Percentiles rank a stretch among this genome's conserved stretches.
phyloP scores from a whole-genome alignment of 169 alveolate genomes.

The Plasmodium adleri region DNA sequence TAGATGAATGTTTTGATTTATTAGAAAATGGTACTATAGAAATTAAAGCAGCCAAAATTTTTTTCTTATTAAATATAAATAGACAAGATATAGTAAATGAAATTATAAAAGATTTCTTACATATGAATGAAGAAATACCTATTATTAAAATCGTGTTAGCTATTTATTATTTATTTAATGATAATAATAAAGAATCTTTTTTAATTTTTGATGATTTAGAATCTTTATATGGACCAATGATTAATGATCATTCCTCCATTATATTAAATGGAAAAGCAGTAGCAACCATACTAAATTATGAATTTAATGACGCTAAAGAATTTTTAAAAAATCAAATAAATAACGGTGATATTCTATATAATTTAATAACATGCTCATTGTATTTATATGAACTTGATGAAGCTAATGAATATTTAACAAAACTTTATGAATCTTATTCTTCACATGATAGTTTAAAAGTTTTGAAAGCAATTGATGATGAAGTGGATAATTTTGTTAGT shows the following conservation, averaged over 20 bases:
- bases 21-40: slow-evolving; percentile 46
- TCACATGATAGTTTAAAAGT: slow-evolving; percentile 52
- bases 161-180: slow-evolving; percentile 47
- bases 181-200: slow-evolving; percentile 68
- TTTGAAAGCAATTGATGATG: slow-evolving; percentile 47
- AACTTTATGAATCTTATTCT: slow-evolving; percentile 45
- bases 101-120: slow-evolving; percentile 28
- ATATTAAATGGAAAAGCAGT: slow-evolving; percentile 67
- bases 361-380: slow-evolving; percentile 58
- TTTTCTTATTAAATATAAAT: slow-evolving; percentile 29
- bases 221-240: slow-evolving; percentile 35
- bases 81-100: slow-evolving; percentile 44
- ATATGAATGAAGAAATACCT: slow-evolving; percentile 75
- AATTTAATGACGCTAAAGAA: slow-evolving; percentile 71
- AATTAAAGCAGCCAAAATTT: slow-evolving; percentile 38
- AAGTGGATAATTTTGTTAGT: slow-evolving; percentile 52
- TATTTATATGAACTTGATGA: slow-evolving; percentile 66
- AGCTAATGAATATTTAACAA: slow-evolving; percentile 43
- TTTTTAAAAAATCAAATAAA: slow-evolving; percentile 26
- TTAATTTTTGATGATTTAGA: slow-evolving; percentile 70
- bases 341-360: slow-evolving; percentile 28
- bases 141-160: slow-evolving; percentile 65
- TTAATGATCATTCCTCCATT: slow-evolving; percentile 45
- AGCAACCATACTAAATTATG: slow-evolving; percentile 44
- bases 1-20: slow-evolving; percentile 71